phyloP scores from a whole-genome alignment of 192 early-diverging fungal species.

The Pilaira anomala region DNA sequence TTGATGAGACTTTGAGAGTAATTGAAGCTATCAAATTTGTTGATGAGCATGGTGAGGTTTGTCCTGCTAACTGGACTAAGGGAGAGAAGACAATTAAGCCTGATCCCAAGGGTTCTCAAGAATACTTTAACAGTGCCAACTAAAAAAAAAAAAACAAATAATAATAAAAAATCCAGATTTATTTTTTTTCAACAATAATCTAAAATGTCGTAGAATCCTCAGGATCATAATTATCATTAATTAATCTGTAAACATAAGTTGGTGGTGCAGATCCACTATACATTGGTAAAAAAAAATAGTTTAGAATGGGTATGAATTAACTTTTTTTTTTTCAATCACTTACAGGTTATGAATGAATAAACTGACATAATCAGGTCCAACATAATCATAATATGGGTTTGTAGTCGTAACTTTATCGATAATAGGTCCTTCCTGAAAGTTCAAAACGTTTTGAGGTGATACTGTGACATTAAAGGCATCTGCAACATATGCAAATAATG shows the following conservation, averaged over 20 bases:
- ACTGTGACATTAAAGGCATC: conserved; percentile 79
- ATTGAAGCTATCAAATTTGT: conserved; percentile 62
- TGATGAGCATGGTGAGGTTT: conserved; percentile 66
- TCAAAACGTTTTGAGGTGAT: conserved; percentile 77
- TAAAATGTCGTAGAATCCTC: conserved; percentile 36
- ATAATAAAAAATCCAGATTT: background rate
- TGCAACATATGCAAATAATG: conserved; percentile 85
- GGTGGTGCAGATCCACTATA: conserved; percentile 26
- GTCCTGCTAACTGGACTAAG: conserved; percentile 83
- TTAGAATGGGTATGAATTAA: no score
- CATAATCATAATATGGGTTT: conserved; percentile 90
- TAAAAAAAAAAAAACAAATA: background rate
- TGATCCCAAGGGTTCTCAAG: conserved; percentile 57
- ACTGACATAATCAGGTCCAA: conserved; percentile 85
- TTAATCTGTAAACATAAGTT: conserved; percentile 45
- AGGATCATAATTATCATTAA: conserved; percentile 54
- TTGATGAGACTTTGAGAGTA: conserved; percentile 62
- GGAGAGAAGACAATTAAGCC: conserved; percentile 75
- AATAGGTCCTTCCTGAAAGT: conserved; percentile 77
- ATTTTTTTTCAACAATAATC: background rate
- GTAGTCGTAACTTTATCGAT: conserved; percentile 76
- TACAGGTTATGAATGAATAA: conserved; percentile 90
- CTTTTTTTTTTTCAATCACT: conserved; percentile 21
- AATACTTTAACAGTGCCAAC: conserved; percentile 57
- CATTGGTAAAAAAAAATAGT: background rate